Percentiles rank a stretch among this genome's conserved stretches.
These are phyloP conservation scores for Penicillium expansum DNA, from an alignment of 2,329 filamentous ascomycete species.

Conservation along the genomic window DNA sequence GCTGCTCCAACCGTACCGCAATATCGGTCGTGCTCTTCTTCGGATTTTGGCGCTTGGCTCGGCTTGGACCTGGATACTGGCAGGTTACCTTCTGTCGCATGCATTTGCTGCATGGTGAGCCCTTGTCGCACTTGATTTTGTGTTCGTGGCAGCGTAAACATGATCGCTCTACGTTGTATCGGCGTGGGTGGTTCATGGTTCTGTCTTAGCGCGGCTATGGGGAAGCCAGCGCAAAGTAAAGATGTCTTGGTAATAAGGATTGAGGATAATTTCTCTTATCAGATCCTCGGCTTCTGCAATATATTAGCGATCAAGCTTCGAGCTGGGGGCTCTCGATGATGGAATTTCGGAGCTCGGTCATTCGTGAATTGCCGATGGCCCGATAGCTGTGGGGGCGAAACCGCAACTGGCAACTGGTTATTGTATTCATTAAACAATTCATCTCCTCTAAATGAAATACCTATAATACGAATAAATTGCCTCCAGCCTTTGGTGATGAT, in stretches of 20 bases:
- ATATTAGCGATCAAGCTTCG: not conserved
- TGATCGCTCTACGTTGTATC: constrained; percentile 30
- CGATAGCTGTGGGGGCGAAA: not conserved
- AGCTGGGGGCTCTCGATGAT: not conserved
- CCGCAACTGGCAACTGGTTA: not conserved
- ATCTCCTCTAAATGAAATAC: not conserved
- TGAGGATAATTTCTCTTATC: not conserved
- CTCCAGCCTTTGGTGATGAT: not conserved
- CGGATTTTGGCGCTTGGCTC: constrained; percentile 20
- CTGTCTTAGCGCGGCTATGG: not conserved
- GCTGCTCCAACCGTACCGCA: constrained; percentile 21
- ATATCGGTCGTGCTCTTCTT: constrained; percentile 21
- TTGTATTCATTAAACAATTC: not conserved
- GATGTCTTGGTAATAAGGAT: not conserved
- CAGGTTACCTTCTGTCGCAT: constrained; percentile 19
- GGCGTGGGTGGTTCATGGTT: constrained; percentile 15
- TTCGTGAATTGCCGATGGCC: constrained; percentile 1
- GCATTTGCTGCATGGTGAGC: constrained; percentile 24
- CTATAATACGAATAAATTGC: not conserved
- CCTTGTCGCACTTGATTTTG: constrained; percentile 30
- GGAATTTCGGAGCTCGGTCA: not conserved
- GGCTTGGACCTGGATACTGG: constrained; percentile 24
- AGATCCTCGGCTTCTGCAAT: not conserved
- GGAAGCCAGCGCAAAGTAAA: not conserved
- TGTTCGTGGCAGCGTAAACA: constrained; percentile 32